Evolutionary conservation across 768 basidiomycete species (phyloP).

Genomic region (Auricularia heimuer): DNA sequence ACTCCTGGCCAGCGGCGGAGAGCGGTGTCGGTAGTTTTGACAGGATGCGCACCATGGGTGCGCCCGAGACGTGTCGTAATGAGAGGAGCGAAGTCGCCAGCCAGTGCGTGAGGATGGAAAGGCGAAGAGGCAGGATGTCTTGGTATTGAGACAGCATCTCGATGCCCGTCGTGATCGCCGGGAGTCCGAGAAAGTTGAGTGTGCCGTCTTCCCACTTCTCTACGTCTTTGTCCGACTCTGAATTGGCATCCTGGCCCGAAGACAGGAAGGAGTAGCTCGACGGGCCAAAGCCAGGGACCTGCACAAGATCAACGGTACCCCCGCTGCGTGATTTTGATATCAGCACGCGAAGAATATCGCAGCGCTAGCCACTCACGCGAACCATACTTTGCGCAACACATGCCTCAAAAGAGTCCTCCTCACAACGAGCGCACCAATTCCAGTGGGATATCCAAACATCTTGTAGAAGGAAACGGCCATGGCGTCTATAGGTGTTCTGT

Average conservation of each 20-base stretch:
- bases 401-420: conserved; percentile 52
- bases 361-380: conserved; percentile 28
- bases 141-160: conserved; percentile 69
- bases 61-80: conserved; percentile 46
- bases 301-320: conserved; percentile 73
- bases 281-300: conserved; percentile 51
- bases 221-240: conserved; percentile 10
- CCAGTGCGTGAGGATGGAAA: conserved; percentile 58
- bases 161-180: conserved; percentile 68
- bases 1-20: conserved; percentile 50
- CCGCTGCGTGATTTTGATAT: conserved; percentile 24
- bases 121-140: conserved; percentile 66
- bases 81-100: conserved; percentile 44
- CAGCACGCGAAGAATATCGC: background rate
- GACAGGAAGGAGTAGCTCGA: background rate
- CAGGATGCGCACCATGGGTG: conserved; percentile 58
- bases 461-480: conserved; percentile 83
- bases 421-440: conserved; percentile 69
- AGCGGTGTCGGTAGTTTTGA: conserved; percentile 50
- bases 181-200: conserved; percentile 68
- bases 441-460: conserved; percentile 84
- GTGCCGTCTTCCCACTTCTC: conserved; percentile 60
- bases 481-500: conserved; percentile 62
- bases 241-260: background rate
- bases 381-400: conserved; percentile 65